Evolutionary conservation across 805 yeast genomes (phyloP).

Genomic region (Suhomyces sp.): DNA sequence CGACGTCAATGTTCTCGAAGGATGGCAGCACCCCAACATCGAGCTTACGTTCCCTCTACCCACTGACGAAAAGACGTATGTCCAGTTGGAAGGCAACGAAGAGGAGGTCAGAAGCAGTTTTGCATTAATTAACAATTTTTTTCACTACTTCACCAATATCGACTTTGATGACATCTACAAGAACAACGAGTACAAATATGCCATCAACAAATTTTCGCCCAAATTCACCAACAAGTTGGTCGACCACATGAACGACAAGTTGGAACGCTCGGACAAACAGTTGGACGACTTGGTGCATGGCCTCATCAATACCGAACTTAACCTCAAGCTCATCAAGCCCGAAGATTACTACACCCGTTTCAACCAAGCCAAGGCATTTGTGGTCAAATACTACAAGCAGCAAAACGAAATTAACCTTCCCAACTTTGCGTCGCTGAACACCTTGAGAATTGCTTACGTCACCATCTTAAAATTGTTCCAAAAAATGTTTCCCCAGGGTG

Average conservation of each 20-base stretch:
- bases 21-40: constrained; percentile 28
- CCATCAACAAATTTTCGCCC: constrained; percentile 30
- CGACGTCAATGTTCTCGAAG: constrained; percentile 39
- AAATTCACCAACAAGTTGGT: constrained; percentile 26
- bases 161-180: constrained; percentile 30
- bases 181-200: constrained; percentile 32
- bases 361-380: constrained; percentile 35
- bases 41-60: constrained; percentile 40
- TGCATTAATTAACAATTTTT: constrained; percentile 28
- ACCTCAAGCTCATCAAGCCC: constrained; percentile 35
- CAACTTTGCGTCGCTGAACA: constrained; percentile 21
- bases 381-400: constrained; percentile 34
- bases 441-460: constrained; percentile 34
- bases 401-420: constrained; percentile 41
- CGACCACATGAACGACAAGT: constrained; percentile 30
- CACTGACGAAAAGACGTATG: constrained; percentile 29
- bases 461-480: constrained; percentile 33
- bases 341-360: constrained; percentile 31
- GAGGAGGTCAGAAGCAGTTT: constrained; percentile 19
- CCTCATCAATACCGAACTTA: constrained; percentile 36
- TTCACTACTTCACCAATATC: constrained; percentile 27
- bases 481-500: constrained; percentile 43
- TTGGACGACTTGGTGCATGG: constrained; percentile 35
- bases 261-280: constrained; percentile 30
- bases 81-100: constrained; percentile 29